Percentiles rank a stretch among this genome's conserved stretches.
Evolutionary conservation across 345 rosid species (phyloP).

Genomic region (Camelina hispida): DNA sequence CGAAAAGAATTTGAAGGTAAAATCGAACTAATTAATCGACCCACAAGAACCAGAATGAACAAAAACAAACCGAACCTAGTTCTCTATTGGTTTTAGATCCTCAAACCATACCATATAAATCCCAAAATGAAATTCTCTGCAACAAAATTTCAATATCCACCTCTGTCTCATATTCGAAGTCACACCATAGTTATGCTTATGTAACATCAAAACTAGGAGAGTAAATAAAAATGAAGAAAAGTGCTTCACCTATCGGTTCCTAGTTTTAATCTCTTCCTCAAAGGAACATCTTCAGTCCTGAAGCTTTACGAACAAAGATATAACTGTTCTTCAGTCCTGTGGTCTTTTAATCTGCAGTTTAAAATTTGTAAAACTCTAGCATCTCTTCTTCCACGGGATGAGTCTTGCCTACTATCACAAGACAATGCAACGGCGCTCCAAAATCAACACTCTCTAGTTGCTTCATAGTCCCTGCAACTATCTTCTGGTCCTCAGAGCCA

Average conservation of each 20-base stretch:
- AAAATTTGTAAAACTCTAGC: slow-evolving; percentile 69
- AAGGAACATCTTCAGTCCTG: slow-evolving; percentile 5
- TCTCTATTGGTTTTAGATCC: neutral
- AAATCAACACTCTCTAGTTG: slow-evolving; percentile 68
- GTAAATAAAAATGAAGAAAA: neutral
- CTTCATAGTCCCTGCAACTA: slow-evolving; percentile 81
- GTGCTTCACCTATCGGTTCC: neutral
- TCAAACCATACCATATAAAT: neutral
- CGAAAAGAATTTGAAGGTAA: neutral
- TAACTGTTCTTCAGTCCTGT: neutral
- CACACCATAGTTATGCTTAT: slow-evolving; percentile 4
- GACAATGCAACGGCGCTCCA: slow-evolving; percentile 84
- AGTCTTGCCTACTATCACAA: slow-evolving; percentile 75
- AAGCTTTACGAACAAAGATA: neutral
- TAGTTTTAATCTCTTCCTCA: slow-evolving; percentile 16
- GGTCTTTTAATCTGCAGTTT: slow-evolving; percentile 11
- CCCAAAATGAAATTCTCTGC: slow-evolving; percentile 1
- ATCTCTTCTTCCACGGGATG: slow-evolving; percentile 94
- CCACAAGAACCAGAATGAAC: neutral
- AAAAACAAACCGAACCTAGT: neutral
- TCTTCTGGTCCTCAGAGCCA: slow-evolving; percentile 85
- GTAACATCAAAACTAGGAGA: neutral
- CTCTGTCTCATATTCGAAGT: slow-evolving; percentile 6
- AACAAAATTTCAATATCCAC: slow-evolving; percentile 12
- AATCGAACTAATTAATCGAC: neutral